Evolutionary conservation across 306 rosid species (phyloP).

Genomic region (Oemleria cerasiformis): DNA sequence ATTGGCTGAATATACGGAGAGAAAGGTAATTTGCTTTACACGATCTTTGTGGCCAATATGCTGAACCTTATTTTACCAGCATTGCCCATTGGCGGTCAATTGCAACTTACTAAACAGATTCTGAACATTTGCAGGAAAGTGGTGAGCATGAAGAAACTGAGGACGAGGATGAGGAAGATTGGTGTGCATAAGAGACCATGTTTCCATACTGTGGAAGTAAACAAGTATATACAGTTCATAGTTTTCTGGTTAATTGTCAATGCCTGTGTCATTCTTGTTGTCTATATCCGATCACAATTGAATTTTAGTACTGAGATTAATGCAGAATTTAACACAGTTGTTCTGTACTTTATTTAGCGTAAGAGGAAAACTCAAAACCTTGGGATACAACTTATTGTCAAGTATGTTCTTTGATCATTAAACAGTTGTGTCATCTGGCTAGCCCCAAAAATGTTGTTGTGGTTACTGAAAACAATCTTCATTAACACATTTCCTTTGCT

Average conservation of each 20-base stretch:
- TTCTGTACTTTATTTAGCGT: slow-evolving; percentile 1
- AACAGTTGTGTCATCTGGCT: neutral
- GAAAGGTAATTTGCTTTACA: slow-evolving; percentile 48
- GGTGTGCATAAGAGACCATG: slow-evolving; percentile 16
- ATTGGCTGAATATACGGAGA: slow-evolving; percentile 61
- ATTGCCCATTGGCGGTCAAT: neutral
- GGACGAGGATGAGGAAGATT: slow-evolving; percentile 35
- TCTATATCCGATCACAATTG: slow-evolving; percentile 28
- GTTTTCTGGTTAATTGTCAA: slow-evolving; percentile 23
- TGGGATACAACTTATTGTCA: neutral
- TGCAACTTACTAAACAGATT: slow-evolving; percentile 6
- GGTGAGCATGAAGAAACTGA: slow-evolving; percentile 59
- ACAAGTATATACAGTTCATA: slow-evolving; percentile 35
- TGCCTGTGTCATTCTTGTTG: slow-evolving; percentile 27
- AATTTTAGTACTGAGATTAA: slow-evolving; percentile 23
- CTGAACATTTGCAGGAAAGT: slow-evolving; percentile 56
- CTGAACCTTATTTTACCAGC: slow-evolving; percentile 3
- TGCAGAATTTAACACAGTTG: slow-evolving; percentile 18
- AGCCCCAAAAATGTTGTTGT: neutral
- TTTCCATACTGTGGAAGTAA: slow-evolving; percentile 20
- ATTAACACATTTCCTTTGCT: neutral
- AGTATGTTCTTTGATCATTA: neutral
- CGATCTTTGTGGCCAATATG: slow-evolving; percentile 16
- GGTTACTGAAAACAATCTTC: neutral
- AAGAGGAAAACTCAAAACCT: slow-evolving; percentile 3